Conservation (phyloP, 495 filamentous ascomycete genomes). For the Tetracladium marchalianum region DNA sequence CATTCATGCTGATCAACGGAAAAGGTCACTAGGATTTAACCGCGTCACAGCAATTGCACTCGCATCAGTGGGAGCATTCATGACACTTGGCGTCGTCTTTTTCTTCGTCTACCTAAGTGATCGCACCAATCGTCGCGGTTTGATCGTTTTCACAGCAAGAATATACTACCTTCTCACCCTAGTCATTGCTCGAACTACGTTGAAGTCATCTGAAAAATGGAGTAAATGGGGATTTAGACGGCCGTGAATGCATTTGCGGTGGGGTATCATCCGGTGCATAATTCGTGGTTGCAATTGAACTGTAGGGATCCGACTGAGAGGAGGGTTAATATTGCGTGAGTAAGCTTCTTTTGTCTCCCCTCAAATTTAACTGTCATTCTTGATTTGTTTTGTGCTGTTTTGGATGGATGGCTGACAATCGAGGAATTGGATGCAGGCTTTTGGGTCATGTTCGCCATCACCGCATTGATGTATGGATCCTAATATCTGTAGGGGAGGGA, state of each 20-base stretch:
- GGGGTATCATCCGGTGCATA: constrained; percentile 36
- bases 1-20: background rate
- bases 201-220: constrained; percentile 19
- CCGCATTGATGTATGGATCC: constrained; percentile 22
- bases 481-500: constrained; percentile 19
- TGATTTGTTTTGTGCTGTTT: too few species aligned
- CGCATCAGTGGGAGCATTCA: constrained; percentile 34
- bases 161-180: constrained; percentile 36
- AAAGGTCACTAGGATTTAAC: constrained; percentile 27
- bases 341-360: constrained; percentile 5
- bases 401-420: too few species aligned
- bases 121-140: constrained; percentile 30
- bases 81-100: constrained; percentile 28
- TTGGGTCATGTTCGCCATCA: constrained; percentile 41
- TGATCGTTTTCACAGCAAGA: constrained; percentile 30
- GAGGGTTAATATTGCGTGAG: constrained; percentile 39
- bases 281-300: constrained; percentile 41
- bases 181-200: constrained; percentile 25
- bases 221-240: constrained; percentile 32
- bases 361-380: background rate
- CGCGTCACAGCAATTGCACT: constrained; percentile 35
- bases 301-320: constrained; percentile 36
- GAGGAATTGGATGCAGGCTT: constrained; percentile 26
- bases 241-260: constrained; percentile 33
- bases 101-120: constrained; percentile 33